Percentiles rank a stretch among this genome's conserved stretches.
phyloP scores from a whole-genome alignment of 1,284 basidiomycete species.

The Gomphus sp. region DNA sequence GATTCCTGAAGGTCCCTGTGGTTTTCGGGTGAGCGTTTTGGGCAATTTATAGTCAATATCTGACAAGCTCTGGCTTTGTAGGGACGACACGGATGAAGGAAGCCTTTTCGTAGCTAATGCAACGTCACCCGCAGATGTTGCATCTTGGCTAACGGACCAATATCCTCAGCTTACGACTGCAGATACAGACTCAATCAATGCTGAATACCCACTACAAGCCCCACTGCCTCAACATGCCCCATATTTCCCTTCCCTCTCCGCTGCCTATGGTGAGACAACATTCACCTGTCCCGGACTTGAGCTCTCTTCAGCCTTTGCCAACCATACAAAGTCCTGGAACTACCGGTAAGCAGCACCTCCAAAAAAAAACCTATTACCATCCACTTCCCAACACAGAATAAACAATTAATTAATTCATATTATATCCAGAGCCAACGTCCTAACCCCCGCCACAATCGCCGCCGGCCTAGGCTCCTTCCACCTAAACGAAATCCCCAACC shows the following conservation, averaged over 20 bases:
- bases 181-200: conserved; percentile 10
- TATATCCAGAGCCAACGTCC: conserved; percentile 14
- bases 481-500: conserved; percentile 12
- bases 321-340: conserved; percentile 8
- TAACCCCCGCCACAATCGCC: conserved; percentile 13
- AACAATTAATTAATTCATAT: too few relatives aligned
- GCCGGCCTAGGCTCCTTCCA: conserved; percentile 15
- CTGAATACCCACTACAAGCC: conserved; percentile 12
- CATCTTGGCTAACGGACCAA: conserved; percentile 15
- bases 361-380: too few relatives aligned
- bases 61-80: background rate
- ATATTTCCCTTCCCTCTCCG: conserved; percentile 13
- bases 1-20: conserved; percentile 16
- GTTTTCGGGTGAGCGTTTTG: conserved; percentile 15
- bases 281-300: conserved; percentile 16
- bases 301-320: conserved; percentile 9
- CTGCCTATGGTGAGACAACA: conserved; percentile 15
- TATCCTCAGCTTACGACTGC: conserved; percentile 13
- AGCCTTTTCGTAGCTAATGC: conserved; percentile 14
- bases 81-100: conserved; percentile 17
- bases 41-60: background rate
- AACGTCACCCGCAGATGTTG: conserved; percentile 12
- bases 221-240: conserved; percentile 12
- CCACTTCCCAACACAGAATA: too few relatives aligned
- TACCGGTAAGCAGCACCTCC: background rate